Conservation (phyloP, 106 monocot species). For the Dactylorhiza incarnata region DNA sequence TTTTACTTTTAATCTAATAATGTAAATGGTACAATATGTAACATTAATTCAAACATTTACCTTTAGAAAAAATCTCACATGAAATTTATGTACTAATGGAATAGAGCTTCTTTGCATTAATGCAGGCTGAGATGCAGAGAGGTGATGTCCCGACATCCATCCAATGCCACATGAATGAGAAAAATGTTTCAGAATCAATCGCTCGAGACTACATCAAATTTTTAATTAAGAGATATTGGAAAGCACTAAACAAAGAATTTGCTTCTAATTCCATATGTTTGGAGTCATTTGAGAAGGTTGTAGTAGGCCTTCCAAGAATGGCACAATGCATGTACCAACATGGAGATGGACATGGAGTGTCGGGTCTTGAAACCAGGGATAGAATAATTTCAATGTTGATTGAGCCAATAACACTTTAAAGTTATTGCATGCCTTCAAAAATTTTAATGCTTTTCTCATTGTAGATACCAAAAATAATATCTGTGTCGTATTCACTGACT, state of each 20-base stretch:
- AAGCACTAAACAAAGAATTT: background rate
- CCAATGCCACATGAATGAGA: constrained; percentile 29
- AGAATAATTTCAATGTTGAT: background rate
- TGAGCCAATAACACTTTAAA: background rate
- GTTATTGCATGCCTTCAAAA: no score
- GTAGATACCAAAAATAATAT: no score
- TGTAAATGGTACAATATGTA: no score
- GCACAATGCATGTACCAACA: constrained; percentile 4
- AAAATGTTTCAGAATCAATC: constrained; percentile 7
- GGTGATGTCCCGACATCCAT: constrained; percentile 16
- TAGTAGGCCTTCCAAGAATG: background rate
- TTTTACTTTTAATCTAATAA: no score
- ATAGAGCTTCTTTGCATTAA: background rate
- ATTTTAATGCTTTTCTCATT: no score
- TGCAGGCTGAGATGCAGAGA: constrained; percentile 11
- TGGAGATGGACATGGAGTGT: background rate
- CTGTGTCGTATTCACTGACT: no score
- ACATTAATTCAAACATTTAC: no score
- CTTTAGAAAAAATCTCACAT: no score
- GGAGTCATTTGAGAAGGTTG: background rate
- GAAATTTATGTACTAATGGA: no score
- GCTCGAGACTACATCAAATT: constrained; percentile 9
- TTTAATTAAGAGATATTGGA: constrained; percentile 8
- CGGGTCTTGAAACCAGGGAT: background rate
- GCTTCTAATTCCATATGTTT: background rate